Evolutionary conservation across 2,329 filamentous ascomycete species (phyloP).

Genomic region (Xylaria sp.): DNA sequence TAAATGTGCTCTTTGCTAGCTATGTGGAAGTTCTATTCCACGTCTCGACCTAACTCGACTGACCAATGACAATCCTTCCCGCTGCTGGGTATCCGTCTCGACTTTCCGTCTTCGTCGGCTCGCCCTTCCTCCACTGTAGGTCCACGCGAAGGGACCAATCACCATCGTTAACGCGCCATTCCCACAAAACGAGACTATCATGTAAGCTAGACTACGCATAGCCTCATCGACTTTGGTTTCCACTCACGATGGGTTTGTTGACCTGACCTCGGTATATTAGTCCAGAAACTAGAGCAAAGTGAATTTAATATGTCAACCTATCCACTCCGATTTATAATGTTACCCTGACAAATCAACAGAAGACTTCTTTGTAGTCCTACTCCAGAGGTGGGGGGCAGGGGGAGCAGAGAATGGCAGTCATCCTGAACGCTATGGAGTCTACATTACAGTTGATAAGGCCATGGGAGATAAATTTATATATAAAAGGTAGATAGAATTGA

Average conservation of each 20-base stretch:
- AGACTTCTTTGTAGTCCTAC: neutral
- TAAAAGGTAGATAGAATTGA: conserved; percentile 11
- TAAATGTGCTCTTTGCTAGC: neutral
- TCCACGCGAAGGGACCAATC: conserved; percentile 14
- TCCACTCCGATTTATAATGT: neutral
- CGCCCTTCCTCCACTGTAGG: conserved; percentile 9
- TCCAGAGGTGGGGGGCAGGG: neutral
- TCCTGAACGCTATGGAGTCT: neutral
- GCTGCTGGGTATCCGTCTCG: conserved; percentile 20
- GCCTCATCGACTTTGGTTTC: neutral
- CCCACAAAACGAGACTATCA: conserved; percentile 2
- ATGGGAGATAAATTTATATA: conserved; percentile 7
- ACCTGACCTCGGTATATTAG: neutral
- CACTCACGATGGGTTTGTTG: neutral
- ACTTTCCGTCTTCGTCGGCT: conserved; percentile 19
- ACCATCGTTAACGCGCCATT: conserved; percentile 21
- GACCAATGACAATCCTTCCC: conserved; percentile 29
- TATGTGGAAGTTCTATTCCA: neutral
- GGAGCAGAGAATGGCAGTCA: neutral
- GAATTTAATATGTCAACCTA: neutral
- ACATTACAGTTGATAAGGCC: neutral
- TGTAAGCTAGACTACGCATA: neutral
- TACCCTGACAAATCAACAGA: conserved; percentile 27
- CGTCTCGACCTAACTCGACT: neutral
- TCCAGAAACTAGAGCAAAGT: neutral